These are phyloP conservation scores for Corrigiola litoralis DNA, from an alignment of 179 eudicot species.

Conservation along the genomic window DNA sequence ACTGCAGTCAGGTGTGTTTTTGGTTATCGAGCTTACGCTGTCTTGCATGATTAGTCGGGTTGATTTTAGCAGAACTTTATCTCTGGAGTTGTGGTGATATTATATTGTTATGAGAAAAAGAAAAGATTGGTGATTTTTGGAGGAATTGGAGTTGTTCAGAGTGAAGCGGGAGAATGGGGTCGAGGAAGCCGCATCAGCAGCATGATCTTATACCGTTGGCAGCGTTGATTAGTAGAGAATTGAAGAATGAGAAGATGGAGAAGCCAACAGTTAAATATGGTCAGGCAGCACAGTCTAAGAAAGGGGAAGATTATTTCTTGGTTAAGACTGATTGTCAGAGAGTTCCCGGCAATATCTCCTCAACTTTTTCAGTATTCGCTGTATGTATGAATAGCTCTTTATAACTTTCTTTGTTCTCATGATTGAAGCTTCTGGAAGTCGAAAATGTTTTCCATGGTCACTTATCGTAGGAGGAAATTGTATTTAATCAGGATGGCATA, in stretches of 20 bases:
- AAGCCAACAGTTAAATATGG: constrained; percentile 68
- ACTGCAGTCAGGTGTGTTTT: neutral
- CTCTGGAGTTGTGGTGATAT: no score
- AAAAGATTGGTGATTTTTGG: neutral
- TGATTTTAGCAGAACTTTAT: no score
- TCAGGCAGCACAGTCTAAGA: constrained; percentile 67
- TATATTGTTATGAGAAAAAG: constrained; percentile 4
- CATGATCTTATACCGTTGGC: constrained; percentile 74
- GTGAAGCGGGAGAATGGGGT: constrained; percentile 38
- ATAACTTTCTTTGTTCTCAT: neutral
- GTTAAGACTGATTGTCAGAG: constrained; percentile 80
- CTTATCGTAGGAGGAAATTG: no score
- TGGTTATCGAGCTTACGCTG: neutral
- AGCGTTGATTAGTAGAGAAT: constrained; percentile 60
- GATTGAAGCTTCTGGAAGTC: neutral
- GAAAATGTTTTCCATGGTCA: neutral
- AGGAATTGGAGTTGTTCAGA: neutral
- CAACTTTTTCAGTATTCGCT: constrained; percentile 68
- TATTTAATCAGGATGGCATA: no score
- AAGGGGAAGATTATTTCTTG: constrained; percentile 77
- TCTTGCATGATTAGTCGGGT: neutral
- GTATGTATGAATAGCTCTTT: constrained; percentile 36
- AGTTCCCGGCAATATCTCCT: constrained; percentile 58
- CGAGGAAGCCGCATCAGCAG: constrained; percentile 31
- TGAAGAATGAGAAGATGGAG: constrained; percentile 78